Base-by-base conservation (phyloP, 257 asterid genomes). In the Rubia yunnanensis region DNA sequence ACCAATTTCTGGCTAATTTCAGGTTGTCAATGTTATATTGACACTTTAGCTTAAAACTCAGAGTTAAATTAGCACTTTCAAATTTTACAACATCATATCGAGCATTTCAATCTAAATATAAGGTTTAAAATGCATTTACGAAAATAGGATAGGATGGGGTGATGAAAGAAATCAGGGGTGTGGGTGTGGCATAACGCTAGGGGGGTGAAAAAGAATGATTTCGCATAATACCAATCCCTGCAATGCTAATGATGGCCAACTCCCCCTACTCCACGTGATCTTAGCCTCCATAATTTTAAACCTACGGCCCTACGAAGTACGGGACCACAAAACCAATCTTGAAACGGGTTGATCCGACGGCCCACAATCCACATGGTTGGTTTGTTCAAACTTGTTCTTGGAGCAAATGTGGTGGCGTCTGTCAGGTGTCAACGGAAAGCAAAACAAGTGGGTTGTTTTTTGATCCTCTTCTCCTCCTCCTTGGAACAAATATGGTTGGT, bases 151-250 rank as follows among this genome's bases (percentile, higher is more conserved):
- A 41, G 49, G 52, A 17, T 15, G 36, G 3, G 36, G 36, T 32
- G 5, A 15, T 10, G 48, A 48, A 20, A 2, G 57, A 20, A 50
- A 50, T 7, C 1, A 15, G 7, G 22, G 53, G 23, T n/a, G n/a
- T n/a, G 58, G 1, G 81, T 79, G 83, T 75, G 74, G 53, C 79
- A 79, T 77, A 80, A 70, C 59, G n/a, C n/a, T n/a, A 13, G 48
- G 15, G 46, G 5, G 20, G 52, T 44, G 17, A 44, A 36, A 38
- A 57, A 23, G 15, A 20, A 89, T 89, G 75, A 87, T 89, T 83
- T 87, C 89, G 60, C 83, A 87, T 89, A 82, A 85, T 84, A 73
- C 62, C 89, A 79, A 78, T 76, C 78, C 84, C 92, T 87, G 94
- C 88, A 85, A 78, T 72, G 79, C 79, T 83, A 84, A 90, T 87